Conservation (phyloP, 352 stramenopile genomes). For the Pythium biforme region DNA sequence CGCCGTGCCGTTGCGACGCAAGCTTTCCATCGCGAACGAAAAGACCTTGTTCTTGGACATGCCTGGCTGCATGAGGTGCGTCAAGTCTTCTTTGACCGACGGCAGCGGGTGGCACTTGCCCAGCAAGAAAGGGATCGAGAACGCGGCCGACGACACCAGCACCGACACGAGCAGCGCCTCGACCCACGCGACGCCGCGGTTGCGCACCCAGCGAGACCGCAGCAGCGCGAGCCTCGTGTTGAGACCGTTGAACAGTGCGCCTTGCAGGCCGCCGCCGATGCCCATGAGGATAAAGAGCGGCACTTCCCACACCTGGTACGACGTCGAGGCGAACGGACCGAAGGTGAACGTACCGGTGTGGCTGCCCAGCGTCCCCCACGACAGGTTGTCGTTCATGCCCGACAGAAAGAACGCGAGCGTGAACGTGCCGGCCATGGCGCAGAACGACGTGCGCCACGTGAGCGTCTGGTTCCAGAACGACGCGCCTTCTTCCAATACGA, state of each 20-base stretch:
- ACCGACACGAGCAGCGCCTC: slow-evolving; percentile 61
- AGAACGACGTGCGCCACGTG: slow-evolving; percentile 85
- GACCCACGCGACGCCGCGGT: slow-evolving; percentile 46
- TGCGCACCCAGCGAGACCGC: slow-evolving; percentile 59
- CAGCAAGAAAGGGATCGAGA: slow-evolving; percentile 58
- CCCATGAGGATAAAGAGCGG: slow-evolving; percentile 88
- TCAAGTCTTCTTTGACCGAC: slow-evolving; percentile 50
- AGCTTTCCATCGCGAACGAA: slow-evolving; percentile 66
- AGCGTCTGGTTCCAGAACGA: slow-evolving; percentile 88
- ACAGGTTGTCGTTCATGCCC: slow-evolving; percentile 72
- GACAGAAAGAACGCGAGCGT: slow-evolving; percentile 77
- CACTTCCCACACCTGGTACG: slow-evolving; percentile 86
- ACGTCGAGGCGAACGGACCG: slow-evolving; percentile 61
- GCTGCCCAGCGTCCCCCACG: slow-evolving; percentile 69
- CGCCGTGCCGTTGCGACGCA: slow-evolving; percentile 61
- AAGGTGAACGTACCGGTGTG: slow-evolving; percentile 76
- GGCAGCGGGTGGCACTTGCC: slow-evolving; percentile 67
- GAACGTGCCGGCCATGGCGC: slow-evolving; percentile 87
- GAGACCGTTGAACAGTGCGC: slow-evolving; percentile 77
- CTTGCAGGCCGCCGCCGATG: slow-evolving; percentile 78
- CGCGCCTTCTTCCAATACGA: slow-evolving; percentile 79
- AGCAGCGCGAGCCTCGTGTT: slow-evolving; percentile 54
- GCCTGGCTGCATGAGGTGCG: slow-evolving; percentile 42
- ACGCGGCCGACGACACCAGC: slow-evolving; percentile 61
- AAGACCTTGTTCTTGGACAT: slow-evolving; percentile 53